phyloP scores from a whole-genome alignment of 352 stramenopile genomes.

The Globisporangium cystogenes region DNA sequence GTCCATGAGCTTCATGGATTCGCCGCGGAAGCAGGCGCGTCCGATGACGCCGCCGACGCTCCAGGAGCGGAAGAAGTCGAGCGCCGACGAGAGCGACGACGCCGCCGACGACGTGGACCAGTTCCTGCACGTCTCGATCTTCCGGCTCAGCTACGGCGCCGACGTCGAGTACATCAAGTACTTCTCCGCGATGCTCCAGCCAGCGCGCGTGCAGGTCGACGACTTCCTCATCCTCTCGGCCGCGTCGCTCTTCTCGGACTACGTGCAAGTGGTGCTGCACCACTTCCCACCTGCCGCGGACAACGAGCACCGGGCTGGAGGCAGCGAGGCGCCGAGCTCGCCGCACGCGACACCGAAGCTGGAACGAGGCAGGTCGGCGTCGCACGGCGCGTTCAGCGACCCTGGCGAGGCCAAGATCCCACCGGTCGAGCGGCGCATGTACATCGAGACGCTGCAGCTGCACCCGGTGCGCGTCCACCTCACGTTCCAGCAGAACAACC shows the following conservation, averaged over 20 bases:
- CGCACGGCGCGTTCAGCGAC: background rate
- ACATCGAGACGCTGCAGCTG: conserved; percentile 81
- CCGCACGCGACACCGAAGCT: background rate
- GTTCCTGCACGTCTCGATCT: conserved; percentile 76
- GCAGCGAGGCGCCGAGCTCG: background rate
- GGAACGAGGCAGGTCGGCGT: background rate
- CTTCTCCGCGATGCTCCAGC: conserved; percentile 77
- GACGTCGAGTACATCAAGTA: conserved; percentile 89
- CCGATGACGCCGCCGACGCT: conserved; percentile 11
- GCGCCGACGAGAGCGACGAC: conserved; percentile 7
- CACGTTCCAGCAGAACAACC: conserved; percentile 66
- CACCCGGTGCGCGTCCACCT: conserved; percentile 77
- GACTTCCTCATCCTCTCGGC: conserved; percentile 53
- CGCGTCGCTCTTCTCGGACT: conserved; percentile 35
- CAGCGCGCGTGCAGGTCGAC: conserved; percentile 51
- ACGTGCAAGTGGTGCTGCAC: conserved; percentile 30
- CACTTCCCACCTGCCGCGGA: conserved; percentile 21
- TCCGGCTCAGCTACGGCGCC: conserved; percentile 72
- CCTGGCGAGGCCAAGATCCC: conserved; percentile 15
- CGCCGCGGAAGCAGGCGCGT: conserved; percentile 8
- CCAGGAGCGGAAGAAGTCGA: conserved; percentile 11
- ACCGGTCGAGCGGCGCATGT: conserved; percentile 57
- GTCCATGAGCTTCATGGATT: conserved; percentile 15
- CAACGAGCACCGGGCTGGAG: background rate
- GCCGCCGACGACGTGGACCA: conserved; percentile 17